phyloP scores from a whole-genome alignment of 352 stramenopile species.

The Phytophthora brassicae region DNA sequence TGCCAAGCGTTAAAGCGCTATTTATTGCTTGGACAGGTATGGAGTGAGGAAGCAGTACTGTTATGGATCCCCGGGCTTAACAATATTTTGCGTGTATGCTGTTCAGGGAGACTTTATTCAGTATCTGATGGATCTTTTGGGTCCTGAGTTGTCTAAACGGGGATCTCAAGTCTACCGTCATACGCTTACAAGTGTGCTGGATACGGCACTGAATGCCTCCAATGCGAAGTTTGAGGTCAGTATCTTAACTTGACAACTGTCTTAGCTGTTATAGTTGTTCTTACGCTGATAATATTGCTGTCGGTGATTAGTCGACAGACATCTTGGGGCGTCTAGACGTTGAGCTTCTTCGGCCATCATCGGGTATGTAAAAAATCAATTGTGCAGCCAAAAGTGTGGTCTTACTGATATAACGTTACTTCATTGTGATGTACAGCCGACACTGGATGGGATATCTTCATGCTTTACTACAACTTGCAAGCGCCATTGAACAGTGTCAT shows the following conservation, averaged over 20 bases:
- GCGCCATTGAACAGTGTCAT: slow-evolving; percentile 89
- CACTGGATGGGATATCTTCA: slow-evolving; percentile 95
- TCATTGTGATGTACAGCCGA: slow-evolving; percentile 49
- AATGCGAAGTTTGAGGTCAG: slow-evolving; percentile 95
- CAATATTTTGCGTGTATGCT: not conserved
- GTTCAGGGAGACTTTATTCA: slow-evolving; percentile 95
- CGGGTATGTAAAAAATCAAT: slow-evolving; percentile 33
- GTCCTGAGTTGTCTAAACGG: slow-evolving; percentile 89
- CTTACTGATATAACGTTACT: not conserved
- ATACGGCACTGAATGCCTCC: slow-evolving; percentile 93
- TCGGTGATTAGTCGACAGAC: slow-evolving; percentile 63
- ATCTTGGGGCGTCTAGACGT: slow-evolving; percentile 94
- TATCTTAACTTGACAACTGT: not conserved
- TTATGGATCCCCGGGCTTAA: not conserved
- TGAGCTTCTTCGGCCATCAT: slow-evolving; percentile 82
- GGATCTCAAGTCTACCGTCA: slow-evolving; percentile 94
- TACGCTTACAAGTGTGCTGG: slow-evolving; percentile 93
- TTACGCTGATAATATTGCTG: not conserved
- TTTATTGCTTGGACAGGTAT: slow-evolving; percentile 95
- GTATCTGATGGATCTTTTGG: slow-evolving; percentile 94
- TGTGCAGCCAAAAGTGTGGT: not conserved
- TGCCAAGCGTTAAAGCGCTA: slow-evolving; percentile 97
- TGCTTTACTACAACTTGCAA: slow-evolving; percentile 88
- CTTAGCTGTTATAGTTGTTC: not conserved
- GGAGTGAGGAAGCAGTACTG: not conserved